Percentiles rank a stretch among this genome's conserved stretches.
Conservation (phyloP, 352 stramenopile genomes). For the Halophytophthora batemanensis region DNA sequence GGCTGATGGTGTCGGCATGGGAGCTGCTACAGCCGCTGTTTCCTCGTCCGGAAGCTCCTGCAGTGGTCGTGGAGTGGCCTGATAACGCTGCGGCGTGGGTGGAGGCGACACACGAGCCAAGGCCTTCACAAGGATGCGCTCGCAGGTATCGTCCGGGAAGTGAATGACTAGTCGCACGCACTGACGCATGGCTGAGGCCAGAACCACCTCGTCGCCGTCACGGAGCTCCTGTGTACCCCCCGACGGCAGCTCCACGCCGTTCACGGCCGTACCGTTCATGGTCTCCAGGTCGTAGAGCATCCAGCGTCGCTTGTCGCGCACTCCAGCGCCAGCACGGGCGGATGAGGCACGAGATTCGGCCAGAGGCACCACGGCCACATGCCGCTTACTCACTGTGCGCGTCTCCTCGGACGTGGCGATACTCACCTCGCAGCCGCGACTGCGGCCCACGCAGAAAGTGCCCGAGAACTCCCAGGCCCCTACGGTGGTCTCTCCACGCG, state of each 20-base stretch:
- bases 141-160: slow-evolving; percentile 39
- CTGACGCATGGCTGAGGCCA: slow-evolving; percentile 64
- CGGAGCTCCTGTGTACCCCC: slow-evolving; percentile 60
- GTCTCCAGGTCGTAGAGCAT: slow-evolving; percentile 77
- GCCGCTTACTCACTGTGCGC: slow-evolving; percentile 72
- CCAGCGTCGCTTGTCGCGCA: slow-evolving; percentile 37
- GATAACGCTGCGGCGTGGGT: slow-evolving; percentile 11
- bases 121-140: slow-evolving; percentile 40
- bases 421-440: slow-evolving; percentile 62
- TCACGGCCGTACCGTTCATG: slow-evolving; percentile 79
- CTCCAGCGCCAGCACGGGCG: background rate
- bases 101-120: slow-evolving; percentile 9
- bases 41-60: slow-evolving; percentile 11
- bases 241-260: slow-evolving; percentile 53
- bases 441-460: slow-evolving; percentile 71
- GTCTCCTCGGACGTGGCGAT: slow-evolving; percentile 71
- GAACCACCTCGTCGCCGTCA: slow-evolving; percentile 63
- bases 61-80: slow-evolving; percentile 18
- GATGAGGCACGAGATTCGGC: slow-evolving; percentile 13
- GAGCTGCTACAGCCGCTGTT: too few relatives aligned
- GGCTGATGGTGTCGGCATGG: too few relatives aligned
- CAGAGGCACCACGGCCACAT: slow-evolving; percentile 58
- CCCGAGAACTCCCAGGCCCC: slow-evolving; percentile 42
- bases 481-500: slow-evolving; percentile 1
- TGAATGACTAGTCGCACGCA: slow-evolving; percentile 51